Percentiles rank a stretch among this genome's conserved stretches.
Evolutionary conservation across 2,329 filamentous ascomycete genomes (phyloP).

Genomic region (Neofusicoccum ribis): DNA sequence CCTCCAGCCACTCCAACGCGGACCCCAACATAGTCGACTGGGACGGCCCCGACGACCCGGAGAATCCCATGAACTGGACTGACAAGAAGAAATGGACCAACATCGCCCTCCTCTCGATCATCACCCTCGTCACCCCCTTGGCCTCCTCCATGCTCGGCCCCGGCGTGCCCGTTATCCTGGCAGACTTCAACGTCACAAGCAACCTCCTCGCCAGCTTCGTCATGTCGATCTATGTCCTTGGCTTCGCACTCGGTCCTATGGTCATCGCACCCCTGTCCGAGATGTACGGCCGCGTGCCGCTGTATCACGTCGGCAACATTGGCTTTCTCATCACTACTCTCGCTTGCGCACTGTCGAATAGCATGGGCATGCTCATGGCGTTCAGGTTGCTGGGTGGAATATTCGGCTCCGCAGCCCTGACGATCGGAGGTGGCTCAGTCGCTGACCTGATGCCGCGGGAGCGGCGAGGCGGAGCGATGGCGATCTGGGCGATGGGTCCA

Average conservation of each 20-base stretch:
- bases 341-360: constrained; percentile 36
- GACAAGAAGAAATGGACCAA: constrained; percentile 37
- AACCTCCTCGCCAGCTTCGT: constrained; percentile 36
- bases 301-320: constrained; percentile 43
- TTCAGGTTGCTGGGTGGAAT: constrained; percentile 39
- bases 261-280: constrained; percentile 41
- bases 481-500: constrained; percentile 39
- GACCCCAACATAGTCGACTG: constrained; percentile 10
- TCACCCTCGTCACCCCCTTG: constrained; percentile 41
- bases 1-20: not conserved
- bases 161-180: constrained; percentile 31
- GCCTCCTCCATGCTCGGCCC: constrained; percentile 40
- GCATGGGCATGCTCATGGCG: constrained; percentile 38
- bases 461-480: constrained; percentile 38
- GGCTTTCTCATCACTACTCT: constrained; percentile 55
- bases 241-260: constrained; percentile 40
- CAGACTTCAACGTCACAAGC: constrained; percentile 31
- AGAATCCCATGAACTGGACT: constrained; percentile 42
- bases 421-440: constrained; percentile 37
- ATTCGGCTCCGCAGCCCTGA: constrained; percentile 35
- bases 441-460: constrained; percentile 38
- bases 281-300: constrained; percentile 33
- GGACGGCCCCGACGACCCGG: constrained; percentile 29
- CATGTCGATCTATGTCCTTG: constrained; percentile 41
- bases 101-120: constrained; percentile 33